Percentiles rank a stretch among this genome's conserved stretches.
These are phyloP conservation scores for Cicer yamashitae DNA, from an alignment of 306 rosid genomes.

Conservation along the genomic window DNA sequence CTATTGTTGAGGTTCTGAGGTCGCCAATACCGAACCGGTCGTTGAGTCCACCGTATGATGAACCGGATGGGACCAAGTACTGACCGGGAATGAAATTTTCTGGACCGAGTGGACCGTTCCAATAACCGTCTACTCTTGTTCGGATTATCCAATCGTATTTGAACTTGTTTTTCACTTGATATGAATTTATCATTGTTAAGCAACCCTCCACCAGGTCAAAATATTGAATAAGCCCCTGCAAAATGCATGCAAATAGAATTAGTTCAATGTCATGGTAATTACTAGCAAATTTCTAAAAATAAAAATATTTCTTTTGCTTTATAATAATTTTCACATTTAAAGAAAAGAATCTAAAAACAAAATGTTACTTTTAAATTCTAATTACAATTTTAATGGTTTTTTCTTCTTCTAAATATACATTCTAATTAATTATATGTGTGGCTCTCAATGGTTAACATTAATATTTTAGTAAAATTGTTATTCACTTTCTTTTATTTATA, in stretches of 20 bases:
- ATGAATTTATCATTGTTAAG: conserved; percentile 56
- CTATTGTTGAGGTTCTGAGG: conserved; percentile 63
- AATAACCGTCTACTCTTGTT: conserved; percentile 89
- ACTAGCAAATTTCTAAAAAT: background rate
- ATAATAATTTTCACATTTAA: too few relatives aligned
- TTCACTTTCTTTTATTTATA: too few relatives aligned
- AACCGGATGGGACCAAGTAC: conserved; percentile 82
- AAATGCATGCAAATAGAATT: background rate
- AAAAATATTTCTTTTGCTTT: too few relatives aligned
- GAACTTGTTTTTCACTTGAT: conserved; percentile 61
- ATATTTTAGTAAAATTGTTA: too few relatives aligned
- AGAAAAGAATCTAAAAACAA: too few relatives aligned
- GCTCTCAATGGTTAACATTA: too few relatives aligned
- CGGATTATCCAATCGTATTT: conserved; percentile 86
- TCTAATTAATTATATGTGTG: too few relatives aligned
- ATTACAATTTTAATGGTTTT: too few relatives aligned
- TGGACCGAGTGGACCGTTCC: conserved; percentile 78
- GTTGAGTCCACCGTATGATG: conserved; percentile 80
- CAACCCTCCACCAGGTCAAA: conserved; percentile 90
- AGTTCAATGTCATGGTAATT: background rate
- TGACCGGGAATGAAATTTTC: conserved; percentile 55
- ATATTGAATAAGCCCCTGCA: conserved; percentile 84
- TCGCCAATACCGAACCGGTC: conserved; percentile 90
- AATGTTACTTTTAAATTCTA: too few relatives aligned
- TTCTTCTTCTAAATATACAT: too few relatives aligned